Conservation (phyloP, 2,329 filamentous ascomycete genomes). For the Colletotrichum costaricense region DNA sequence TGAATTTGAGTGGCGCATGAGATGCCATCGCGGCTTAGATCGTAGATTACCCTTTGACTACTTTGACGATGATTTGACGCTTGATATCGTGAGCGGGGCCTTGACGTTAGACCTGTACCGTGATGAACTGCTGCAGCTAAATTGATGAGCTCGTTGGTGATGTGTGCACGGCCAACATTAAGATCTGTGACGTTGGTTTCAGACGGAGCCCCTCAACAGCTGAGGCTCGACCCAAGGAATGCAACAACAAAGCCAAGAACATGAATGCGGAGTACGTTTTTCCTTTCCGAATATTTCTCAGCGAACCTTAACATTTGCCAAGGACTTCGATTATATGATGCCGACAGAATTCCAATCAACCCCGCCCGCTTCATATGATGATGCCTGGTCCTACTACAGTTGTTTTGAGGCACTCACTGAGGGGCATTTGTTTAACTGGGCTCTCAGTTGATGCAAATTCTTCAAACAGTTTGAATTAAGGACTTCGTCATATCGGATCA, state of each 20-base stretch:
- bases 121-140: too few species aligned
- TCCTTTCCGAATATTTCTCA: background rate
- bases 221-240: background rate
- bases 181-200: background rate
- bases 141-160: too few species aligned
- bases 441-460: too few species aligned
- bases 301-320: background rate
- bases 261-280: background rate
- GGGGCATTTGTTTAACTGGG: too few species aligned
- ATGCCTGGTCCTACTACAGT: too few species aligned
- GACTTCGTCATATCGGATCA: too few species aligned
- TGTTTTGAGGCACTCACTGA: too few species aligned
- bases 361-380: too few species aligned
- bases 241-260: background rate
- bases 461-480: too few species aligned
- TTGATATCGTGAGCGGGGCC: background rate
- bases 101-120: background rate
- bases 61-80: background rate
- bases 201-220: background rate
- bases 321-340: too few species aligned
- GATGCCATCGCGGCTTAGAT: background rate
- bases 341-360: too few species aligned
- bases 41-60: background rate
- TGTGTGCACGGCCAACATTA: background rate
- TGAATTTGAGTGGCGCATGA: conserved; percentile 5